Evolutionary conservation across 306 rosid genomes (phyloP), one percentile per base, ranked within the genome.

Genomic region (Mucuna pruriens): DNA sequence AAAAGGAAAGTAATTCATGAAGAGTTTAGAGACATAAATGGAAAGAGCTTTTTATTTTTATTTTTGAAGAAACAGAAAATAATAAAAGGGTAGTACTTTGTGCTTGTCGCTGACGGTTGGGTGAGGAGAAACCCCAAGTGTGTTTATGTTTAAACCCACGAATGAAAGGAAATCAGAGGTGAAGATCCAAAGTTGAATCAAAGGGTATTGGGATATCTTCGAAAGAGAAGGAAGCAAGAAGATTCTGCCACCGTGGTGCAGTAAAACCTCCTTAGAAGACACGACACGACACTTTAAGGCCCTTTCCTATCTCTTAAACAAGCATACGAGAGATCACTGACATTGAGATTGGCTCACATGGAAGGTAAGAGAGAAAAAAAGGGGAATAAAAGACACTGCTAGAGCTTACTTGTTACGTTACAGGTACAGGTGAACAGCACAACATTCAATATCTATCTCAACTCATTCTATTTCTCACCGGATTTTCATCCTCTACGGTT

Each of bases 131-230:
- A 26, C 4, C 61, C 76, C 58, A 44, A 75, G 25, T 4, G 66
- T 34, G 17, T 34, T 9, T 40, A 61, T 34, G 17, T 34, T 9
- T 40, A 61, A 80, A 40, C 31, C 66, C 23, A 34, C 6, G 7
- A 72, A 62, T 9, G 72, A 23, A 3, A 15, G 77, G n/a, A 75
- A 70, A 40, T 15, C 31, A 23, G 64, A 77, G 79, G 6, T 6
- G 63, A 40, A 67, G 69, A 85, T 74, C 74, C 54, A 40, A 77
- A 48, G 25, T 66, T 82, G 69, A 77, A 78, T 9, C 1, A 68
- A 26, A 77, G 62, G 54, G 82, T 68, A 39, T 63, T 62, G 4
- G 81, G 77, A 82, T 82, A 74, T 82, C 86, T 85, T 77, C 10
- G 49, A 49, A 78, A 67, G 22, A 4, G 44, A 69, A 74, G 0